These are phyloP conservation scores for Lachancea cidri DNA, from an alignment of 805 yeast species.

Conservation along the genomic window DNA sequence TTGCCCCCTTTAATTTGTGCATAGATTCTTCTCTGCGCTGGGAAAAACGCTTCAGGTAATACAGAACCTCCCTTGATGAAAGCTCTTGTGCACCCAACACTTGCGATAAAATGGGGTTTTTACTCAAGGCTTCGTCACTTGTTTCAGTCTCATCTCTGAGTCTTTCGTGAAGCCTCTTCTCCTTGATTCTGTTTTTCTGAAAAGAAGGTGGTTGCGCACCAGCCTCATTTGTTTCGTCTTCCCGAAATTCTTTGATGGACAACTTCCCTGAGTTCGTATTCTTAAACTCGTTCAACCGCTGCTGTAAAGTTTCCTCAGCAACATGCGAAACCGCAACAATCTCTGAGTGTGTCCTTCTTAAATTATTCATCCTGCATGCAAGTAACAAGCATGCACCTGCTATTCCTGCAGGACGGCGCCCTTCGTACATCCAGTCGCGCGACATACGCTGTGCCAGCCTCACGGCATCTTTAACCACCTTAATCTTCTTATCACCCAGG, in stretches of 20 bases:
- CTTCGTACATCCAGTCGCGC: slow-evolving; percentile 93
- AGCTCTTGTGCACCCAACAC: slow-evolving; percentile 41
- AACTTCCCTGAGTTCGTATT: slow-evolving; percentile 67
- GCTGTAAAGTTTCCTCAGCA: slow-evolving; percentile 89
- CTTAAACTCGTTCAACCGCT: slow-evolving; percentile 83
- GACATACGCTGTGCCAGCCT: slow-evolving; percentile 86
- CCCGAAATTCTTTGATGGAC: slow-evolving; percentile 71
- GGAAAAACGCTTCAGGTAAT: slow-evolving; percentile 30
- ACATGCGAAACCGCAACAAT: slow-evolving; percentile 93
- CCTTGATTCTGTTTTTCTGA: slow-evolving; percentile 52
- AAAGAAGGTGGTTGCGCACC: slow-evolving; percentile 80
- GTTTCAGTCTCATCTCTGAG: slow-evolving; percentile 29
- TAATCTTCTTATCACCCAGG: slow-evolving; percentile 66
- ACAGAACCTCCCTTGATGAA: slow-evolving; percentile 42
- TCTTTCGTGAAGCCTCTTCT: slow-evolving; percentile 36
- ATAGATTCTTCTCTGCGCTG: slow-evolving; percentile 26
- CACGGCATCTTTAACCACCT: slow-evolving; percentile 83
- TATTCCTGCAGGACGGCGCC: slow-evolving; percentile 96
- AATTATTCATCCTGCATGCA: slow-evolving; percentile 96
- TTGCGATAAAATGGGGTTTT: slow-evolving; percentile 41
- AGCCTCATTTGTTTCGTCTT: slow-evolving; percentile 27
- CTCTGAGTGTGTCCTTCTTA: slow-evolving; percentile 86
- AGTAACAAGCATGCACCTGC: slow-evolving; percentile 94
- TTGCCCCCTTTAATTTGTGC: slow-evolving; percentile 25
- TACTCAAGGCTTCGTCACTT: slow-evolving; percentile 36